Evolutionary conservation across 1,284 basidiomycete genomes (phyloP).

Genomic region (Malassezia caprae): DNA sequence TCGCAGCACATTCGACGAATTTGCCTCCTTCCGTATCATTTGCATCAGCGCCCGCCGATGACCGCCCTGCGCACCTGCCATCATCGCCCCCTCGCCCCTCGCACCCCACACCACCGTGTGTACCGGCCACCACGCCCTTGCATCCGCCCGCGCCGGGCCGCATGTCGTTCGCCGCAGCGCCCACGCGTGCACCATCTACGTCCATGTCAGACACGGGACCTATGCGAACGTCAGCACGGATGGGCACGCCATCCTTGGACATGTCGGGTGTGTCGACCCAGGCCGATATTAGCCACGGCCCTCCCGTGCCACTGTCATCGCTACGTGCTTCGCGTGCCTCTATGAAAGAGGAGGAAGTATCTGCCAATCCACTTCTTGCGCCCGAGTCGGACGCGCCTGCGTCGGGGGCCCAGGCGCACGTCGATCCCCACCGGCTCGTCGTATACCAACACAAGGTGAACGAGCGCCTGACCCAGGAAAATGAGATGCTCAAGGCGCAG

Average conservation of each 20-base stretch:
- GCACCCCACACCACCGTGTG: background rate
- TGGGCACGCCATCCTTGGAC: background rate
- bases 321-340: background rate
- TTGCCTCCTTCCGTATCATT: background rate
- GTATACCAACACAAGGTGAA: conserved; percentile 18
- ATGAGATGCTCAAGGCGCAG: conserved; percentile 14
- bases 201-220: background rate
- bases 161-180: background rate
- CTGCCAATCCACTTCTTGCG: background rate
- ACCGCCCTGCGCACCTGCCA: background rate
- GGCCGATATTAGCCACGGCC: background rate
- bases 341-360: background rate
- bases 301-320: background rate
- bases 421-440: conserved; percentile 10
- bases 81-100: background rate
- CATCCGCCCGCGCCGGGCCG: conserved; percentile 5
- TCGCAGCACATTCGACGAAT: background rate
- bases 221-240: background rate
- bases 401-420: conserved; percentile 1
- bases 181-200: background rate
- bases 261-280: background rate
- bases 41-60: background rate
- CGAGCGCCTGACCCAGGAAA: conserved; percentile 10
- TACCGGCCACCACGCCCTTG: background rate
- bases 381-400: background rate